Conservation (phyloP, 2,329 filamentous ascomycete genomes). For the Dactylellina leptospora region DNA sequence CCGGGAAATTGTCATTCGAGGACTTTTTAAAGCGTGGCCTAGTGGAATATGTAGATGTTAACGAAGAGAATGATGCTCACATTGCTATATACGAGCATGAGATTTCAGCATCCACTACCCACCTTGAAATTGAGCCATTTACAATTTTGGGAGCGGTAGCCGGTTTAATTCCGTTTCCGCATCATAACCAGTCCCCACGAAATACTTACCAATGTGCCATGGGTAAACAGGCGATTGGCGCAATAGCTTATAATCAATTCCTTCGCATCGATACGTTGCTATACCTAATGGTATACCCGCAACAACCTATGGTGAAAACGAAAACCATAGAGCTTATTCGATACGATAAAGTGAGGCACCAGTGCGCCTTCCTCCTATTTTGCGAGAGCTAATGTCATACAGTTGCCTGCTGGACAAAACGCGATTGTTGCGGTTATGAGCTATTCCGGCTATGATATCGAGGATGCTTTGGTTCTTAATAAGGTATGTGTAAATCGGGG, state of each 20-base stretch:
- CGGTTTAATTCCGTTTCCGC: constrained; percentile 94
- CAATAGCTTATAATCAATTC: constrained; percentile 98
- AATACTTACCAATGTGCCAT: constrained; percentile 99
- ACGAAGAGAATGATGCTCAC: constrained; percentile 96
- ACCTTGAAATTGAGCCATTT: constrained; percentile 97
- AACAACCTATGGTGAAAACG: constrained; percentile 96
- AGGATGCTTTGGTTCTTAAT: constrained; percentile 95
- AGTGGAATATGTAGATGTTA: constrained; percentile 96
- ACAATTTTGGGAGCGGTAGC: constrained; percentile 95
- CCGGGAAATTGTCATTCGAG: constrained; percentile 87
- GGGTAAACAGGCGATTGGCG: constrained; percentile 99
- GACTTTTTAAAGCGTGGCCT: constrained; percentile 90
- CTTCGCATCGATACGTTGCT: constrained; percentile 94
- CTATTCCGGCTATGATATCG: constrained; percentile 98
- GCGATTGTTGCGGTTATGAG: constrained; percentile 99
- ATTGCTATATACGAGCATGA: constrained; percentile 89
- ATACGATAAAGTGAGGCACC: constrained; percentile 77
- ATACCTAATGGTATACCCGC: constrained; percentile 96
- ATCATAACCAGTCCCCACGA: constrained; percentile 97
- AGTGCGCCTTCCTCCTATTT: background rate
- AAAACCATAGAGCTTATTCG: constrained; percentile 96
- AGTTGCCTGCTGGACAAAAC: constrained; percentile 90
- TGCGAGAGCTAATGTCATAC: constrained; percentile 4
- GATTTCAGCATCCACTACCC: constrained; percentile 83
- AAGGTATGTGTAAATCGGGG: constrained; percentile 64